Evolutionary conservation across 371 early-diverging fungal species (phyloP).

Genomic region (Zychaea mexicana): DNA sequence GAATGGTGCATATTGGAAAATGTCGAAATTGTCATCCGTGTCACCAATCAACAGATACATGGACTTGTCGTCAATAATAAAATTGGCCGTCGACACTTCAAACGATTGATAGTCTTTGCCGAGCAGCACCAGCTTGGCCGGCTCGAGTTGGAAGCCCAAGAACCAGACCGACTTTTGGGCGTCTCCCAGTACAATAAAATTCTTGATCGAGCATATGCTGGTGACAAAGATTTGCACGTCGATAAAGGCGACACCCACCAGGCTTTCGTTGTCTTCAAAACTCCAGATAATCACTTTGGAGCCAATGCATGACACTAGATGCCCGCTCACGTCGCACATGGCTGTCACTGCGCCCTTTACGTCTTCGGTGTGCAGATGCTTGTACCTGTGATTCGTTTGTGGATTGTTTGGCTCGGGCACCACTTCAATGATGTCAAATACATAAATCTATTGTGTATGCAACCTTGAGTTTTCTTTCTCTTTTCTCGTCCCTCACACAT

Average conservation of each 20-base stretch:
- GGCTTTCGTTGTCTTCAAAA: slow-evolving; percentile 87
- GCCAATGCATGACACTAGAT: slow-evolving; percentile 89
- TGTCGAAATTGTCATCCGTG: slow-evolving; percentile 77
- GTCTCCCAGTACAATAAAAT: slow-evolving; percentile 93
- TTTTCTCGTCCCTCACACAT: too few relatives aligned
- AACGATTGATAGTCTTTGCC: slow-evolving; percentile 87
- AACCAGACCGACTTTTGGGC: slow-evolving; percentile 92
- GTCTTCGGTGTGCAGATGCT: slow-evolving; percentile 82
- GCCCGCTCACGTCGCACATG: slow-evolving; percentile 84
- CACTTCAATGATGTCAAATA: slow-evolving; percentile 97
- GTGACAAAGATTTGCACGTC: slow-evolving; percentile 94
- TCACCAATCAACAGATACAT: slow-evolving; percentile 85
- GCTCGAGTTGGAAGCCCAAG: slow-evolving; percentile 96
- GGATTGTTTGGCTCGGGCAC: slow-evolving; percentile 96
- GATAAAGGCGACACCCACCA: slow-evolving; percentile 95
- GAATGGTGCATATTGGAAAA: slow-evolving; percentile 87
- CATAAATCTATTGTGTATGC: slow-evolving; percentile 62
- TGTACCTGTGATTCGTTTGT: slow-evolving; percentile 93
- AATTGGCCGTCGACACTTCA: slow-evolving; percentile 76
- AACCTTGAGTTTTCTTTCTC: neutral
- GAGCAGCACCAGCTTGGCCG: slow-evolving; percentile 85
- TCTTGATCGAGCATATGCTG: slow-evolving; percentile 84
- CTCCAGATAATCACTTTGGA: slow-evolving; percentile 89
- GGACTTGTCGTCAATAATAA: slow-evolving; percentile 75
- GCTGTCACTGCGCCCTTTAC: slow-evolving; percentile 96